A percentile compares a stretch with the other conserved stretches of the same genome.
Conservation (phyloP, 73 alveolate genomes). For the Blepharisma japonicum region DNA sequence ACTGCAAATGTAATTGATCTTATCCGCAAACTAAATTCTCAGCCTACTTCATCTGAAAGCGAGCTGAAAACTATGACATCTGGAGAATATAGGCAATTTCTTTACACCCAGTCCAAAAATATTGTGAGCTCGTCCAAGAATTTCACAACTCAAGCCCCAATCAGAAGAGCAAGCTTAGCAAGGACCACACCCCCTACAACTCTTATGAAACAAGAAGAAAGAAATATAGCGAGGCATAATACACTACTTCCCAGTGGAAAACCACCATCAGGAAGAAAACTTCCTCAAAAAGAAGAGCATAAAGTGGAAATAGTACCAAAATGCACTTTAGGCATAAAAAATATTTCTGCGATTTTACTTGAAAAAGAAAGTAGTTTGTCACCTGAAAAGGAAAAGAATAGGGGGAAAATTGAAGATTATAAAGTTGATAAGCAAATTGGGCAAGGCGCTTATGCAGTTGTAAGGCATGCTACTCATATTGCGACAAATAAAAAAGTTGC, state of each 20-base stretch:
- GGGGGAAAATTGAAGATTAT: slow-evolving; percentile 34
- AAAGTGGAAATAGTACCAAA: background rate
- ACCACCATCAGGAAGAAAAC: background rate
- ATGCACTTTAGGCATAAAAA: slow-evolving; percentile 16
- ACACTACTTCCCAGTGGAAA: background rate
- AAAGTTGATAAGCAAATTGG: slow-evolving; percentile 60
- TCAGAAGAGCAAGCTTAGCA: too few species aligned
- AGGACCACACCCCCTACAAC: too few species aligned
- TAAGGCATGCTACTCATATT: slow-evolving; percentile 80
- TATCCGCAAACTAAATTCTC: too few species aligned
- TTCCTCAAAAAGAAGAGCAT: background rate
- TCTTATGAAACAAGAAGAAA: too few species aligned
- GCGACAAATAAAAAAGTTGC: slow-evolving; percentile 77
- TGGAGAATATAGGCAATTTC: too few species aligned
- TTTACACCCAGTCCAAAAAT: too few species aligned
- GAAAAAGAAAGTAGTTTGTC: background rate
- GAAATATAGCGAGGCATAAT: too few species aligned
- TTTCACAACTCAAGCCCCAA: too few species aligned
- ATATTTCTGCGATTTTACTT: background rate
- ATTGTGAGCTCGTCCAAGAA: too few species aligned
- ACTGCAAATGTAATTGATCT: too few species aligned
- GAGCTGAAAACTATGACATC: too few species aligned
- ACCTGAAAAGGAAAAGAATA: background rate
- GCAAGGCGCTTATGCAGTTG: slow-evolving; percentile 92
- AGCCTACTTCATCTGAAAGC: too few species aligned